Evolutionary conservation across 345 rosid species (phyloP).

Genomic region (Rhodomyrtus tomentosa): DNA sequence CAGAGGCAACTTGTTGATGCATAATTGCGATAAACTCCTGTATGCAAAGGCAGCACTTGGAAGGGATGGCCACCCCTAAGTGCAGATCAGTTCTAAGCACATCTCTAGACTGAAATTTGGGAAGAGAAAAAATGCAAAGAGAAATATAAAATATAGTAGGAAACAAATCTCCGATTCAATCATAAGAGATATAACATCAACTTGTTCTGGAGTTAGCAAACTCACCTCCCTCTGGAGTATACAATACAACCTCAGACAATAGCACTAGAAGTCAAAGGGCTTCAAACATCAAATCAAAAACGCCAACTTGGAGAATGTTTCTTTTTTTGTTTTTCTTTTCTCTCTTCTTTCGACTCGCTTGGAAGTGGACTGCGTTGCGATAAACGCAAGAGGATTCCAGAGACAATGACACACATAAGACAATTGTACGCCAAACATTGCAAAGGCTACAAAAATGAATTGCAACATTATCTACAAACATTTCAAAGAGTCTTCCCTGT

Average conservation of each 20-base stretch:
- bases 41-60: background rate
- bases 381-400: background rate
- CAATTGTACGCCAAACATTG: background rate
- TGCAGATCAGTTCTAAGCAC: background rate
- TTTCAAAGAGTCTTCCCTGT: background rate
- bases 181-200: background rate
- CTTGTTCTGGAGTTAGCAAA: background rate
- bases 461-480: background rate
- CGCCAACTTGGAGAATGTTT: background rate
- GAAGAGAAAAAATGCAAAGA: background rate
- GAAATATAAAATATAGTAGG: background rate
- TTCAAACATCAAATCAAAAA: background rate
- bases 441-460: background rate
- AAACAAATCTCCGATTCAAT: background rate
- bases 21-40: background rate
- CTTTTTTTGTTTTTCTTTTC: background rate
- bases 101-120: background rate
- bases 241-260: background rate
- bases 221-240: background rate
- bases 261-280: background rate
- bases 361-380: background rate
- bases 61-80: background rate
- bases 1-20: background rate
- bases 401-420: background rate
- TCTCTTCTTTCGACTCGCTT: background rate